A percentile compares a stretch with the other conserved stretches of the same genome.
These are phyloP conservation scores for Bretschneidera sinensis DNA, from an alignment of 345 rosid species.

Conservation along the genomic window DNA sequence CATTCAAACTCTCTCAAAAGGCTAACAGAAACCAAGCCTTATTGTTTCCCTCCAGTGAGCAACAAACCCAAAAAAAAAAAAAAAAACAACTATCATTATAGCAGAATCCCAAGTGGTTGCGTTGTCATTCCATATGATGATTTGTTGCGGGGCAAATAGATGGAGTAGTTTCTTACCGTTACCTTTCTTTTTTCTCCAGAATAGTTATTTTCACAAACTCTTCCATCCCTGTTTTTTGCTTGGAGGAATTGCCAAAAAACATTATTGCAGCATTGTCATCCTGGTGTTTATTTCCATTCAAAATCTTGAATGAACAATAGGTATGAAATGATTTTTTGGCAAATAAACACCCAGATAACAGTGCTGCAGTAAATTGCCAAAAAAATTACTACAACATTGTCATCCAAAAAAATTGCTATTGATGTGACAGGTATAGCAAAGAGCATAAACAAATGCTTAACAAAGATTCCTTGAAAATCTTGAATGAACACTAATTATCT, in stretches of 20 bases:
- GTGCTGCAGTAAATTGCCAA: no score
- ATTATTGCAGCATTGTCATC: constrained; percentile 23
- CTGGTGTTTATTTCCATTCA: constrained; percentile 23
- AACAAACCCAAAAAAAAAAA: constrained; percentile 1
- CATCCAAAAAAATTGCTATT: no score
- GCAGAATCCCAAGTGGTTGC: neutral
- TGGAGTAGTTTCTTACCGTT: constrained; percentile 36
- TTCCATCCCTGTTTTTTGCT: constrained; percentile 41
- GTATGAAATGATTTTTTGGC: no score
- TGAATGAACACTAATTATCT: no score
- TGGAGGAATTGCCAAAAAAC: constrained; percentile 53
- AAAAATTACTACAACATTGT: no score
- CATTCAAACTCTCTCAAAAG: neutral
- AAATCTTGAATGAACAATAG: no score
- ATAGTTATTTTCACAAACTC: constrained; percentile 65
- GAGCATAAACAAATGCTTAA: no score
- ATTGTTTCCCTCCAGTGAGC: neutral
- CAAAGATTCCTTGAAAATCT: no score
- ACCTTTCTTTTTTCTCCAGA: constrained; percentile 55
- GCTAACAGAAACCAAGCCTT: neutral
- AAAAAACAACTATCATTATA: neutral
- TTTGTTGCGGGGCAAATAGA: constrained; percentile 25
- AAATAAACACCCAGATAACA: no score
- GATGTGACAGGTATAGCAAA: no score
- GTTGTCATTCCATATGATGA: neutral